phyloP scores from a whole-genome alignment of 2,329 filamentous ascomycete genomes.

The Monosporascus sp. region DNA sequence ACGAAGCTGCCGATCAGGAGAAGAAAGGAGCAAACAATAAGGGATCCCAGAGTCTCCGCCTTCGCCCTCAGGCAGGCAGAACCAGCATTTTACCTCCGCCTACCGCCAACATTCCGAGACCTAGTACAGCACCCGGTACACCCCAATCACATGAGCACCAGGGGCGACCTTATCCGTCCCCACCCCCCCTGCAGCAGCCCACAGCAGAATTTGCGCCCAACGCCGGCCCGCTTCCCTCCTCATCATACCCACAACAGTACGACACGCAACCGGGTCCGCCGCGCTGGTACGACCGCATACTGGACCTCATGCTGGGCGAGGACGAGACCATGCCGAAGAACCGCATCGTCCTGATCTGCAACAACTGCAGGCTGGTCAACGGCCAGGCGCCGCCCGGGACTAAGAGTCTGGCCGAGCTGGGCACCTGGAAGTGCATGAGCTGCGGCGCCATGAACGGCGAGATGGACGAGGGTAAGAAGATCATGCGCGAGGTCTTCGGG shows the following conservation, averaged over 20 bases:
- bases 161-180: constrained; percentile 14
- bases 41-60: constrained; percentile 18
- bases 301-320: constrained; percentile 89
- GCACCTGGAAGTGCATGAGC: constrained; percentile 82
- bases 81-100: constrained; percentile 52
- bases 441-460: constrained; percentile 79
- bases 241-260: constrained; percentile 23
- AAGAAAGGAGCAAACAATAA: constrained; percentile 23
- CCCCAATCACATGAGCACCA: constrained; percentile 18
- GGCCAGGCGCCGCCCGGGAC: constrained; percentile 90
- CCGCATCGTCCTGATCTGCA: constrained; percentile 80
- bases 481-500: constrained; percentile 59
- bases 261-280: constrained; percentile 29
- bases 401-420: constrained; percentile 69
- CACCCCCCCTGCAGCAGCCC: constrained; percentile 28
- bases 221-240: constrained; percentile 42
- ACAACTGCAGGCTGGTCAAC: constrained; percentile 79
- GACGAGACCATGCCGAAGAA: constrained; percentile 93
- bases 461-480: constrained; percentile 68
- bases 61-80: constrained; percentile 27
- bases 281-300: constrained; percentile 90
- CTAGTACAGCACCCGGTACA: constrained; percentile 22
- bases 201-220: constrained; percentile 70
- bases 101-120: constrained; percentile 56
- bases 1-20: constrained; percentile 10